Evolutionary conservation across 2,329 filamentous ascomycete species (phyloP).

Genomic region (Dothideomycetes sp.): DNA sequence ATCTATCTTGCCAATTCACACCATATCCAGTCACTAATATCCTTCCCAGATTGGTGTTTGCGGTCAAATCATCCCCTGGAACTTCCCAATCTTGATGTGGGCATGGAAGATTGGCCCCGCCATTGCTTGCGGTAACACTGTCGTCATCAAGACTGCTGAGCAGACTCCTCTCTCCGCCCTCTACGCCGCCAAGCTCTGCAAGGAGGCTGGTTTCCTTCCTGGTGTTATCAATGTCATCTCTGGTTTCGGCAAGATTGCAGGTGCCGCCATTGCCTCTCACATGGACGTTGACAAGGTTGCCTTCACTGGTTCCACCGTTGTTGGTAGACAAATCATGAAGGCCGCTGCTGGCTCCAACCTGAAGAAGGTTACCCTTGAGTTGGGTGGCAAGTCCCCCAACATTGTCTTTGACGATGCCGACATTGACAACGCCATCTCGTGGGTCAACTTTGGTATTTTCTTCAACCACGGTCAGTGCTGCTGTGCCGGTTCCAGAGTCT

Average conservation of each 20-base stretch:
- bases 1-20: not conserved
- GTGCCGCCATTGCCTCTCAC: slow-evolving; percentile 65
- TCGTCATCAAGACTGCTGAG: slow-evolving; percentile 68
- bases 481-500: slow-evolving; percentile 73
- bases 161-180: slow-evolving; percentile 66
- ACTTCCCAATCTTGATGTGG: slow-evolving; percentile 76
- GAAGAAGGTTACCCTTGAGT: slow-evolving; percentile 74
- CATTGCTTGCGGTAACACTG: slow-evolving; percentile 61
- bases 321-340: slow-evolving; percentile 73
- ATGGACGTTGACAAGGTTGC: slow-evolving; percentile 78
- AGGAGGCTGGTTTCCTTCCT: slow-evolving; percentile 69
- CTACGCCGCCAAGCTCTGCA: slow-evolving; percentile 54
- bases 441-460: slow-evolving; percentile 59
- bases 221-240: slow-evolving; percentile 71
- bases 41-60: slow-evolving; percentile 58
- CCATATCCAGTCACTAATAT: not conserved
- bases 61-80: slow-evolving; percentile 84
- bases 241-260: slow-evolving; percentile 68
- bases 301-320: slow-evolving; percentile 68
- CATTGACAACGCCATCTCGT: slow-evolving; percentile 66
- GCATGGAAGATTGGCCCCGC: slow-evolving; percentile 74
- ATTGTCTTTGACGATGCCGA: slow-evolving; percentile 72
- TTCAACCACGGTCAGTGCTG: slow-evolving; percentile 55
- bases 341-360: slow-evolving; percentile 66
- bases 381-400: slow-evolving; percentile 73